Conservation (phyloP, 495 filamentous ascomycete species). For the Neurospora sublineolata region DNA sequence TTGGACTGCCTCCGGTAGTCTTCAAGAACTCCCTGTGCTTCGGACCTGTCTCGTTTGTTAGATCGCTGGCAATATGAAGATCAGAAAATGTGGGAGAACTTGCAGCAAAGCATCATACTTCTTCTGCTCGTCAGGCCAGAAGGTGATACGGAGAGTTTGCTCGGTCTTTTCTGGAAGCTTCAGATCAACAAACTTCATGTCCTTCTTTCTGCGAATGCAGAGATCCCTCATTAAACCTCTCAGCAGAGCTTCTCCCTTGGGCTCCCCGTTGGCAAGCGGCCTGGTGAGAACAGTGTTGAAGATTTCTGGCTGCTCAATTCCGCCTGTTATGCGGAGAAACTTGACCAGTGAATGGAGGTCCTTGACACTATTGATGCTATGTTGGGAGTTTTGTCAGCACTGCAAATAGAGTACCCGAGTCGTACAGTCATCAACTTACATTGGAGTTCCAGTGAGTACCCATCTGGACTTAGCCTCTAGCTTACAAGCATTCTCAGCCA, state of each 20-base stretch:
- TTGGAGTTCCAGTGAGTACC: slow-evolving; percentile 74
- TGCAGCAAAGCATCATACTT: slow-evolving; percentile 69
- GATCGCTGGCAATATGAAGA: neutral
- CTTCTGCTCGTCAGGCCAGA: slow-evolving; percentile 60
- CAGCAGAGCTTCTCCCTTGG: slow-evolving; percentile 46
- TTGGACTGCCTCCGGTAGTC: slow-evolving; percentile 39
- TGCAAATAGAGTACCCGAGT: neutral
- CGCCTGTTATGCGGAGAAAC: slow-evolving; percentile 68
- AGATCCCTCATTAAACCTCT: slow-evolving; percentile 73
- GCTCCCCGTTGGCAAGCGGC: slow-evolving; percentile 49
- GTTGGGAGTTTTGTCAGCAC: neutral
- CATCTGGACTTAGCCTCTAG: slow-evolving; percentile 65
- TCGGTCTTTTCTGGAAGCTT: slow-evolving; percentile 68
- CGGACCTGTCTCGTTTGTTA: slow-evolving; percentile 36
- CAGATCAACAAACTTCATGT: slow-evolving; percentile 82
- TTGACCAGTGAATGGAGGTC: slow-evolving; percentile 74
- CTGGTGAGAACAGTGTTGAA: slow-evolving; percentile 68
- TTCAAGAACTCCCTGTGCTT: slow-evolving; percentile 63
- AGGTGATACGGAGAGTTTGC: slow-evolving; percentile 67
- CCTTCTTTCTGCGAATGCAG: slow-evolving; percentile 74
- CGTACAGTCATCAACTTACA: slow-evolving; percentile 31
- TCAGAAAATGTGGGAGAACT: slow-evolving; percentile 18
- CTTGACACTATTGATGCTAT: slow-evolving; percentile 59
- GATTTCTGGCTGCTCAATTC: slow-evolving; percentile 59
- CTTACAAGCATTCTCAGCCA: slow-evolving; percentile 52